phyloP scores from a whole-genome alignment of 2,329 filamentous ascomycete species.

The Venturiaceae sp. region DNA sequence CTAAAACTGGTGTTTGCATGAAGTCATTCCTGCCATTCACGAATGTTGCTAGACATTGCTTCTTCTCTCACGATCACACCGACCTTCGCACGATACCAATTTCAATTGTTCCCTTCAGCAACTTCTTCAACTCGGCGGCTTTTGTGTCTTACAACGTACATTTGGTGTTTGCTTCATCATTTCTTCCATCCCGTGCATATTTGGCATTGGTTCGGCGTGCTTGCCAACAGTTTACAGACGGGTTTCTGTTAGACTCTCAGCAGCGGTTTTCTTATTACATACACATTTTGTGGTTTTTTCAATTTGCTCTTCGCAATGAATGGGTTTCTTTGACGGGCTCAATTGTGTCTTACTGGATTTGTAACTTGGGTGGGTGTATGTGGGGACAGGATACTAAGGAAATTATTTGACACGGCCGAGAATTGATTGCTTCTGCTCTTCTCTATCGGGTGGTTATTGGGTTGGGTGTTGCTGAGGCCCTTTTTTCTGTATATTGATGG shows the following conservation, averaged over 20 bases:
- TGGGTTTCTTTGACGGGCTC: not conserved
- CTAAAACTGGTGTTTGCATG: not conserved
- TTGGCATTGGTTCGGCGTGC: not conserved
- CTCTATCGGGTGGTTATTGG: not conserved
- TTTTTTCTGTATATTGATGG: not conserved
- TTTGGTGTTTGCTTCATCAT: not conserved
- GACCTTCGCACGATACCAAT: not conserved
- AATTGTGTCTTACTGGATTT: not conserved
- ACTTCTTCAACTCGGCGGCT: not conserved
- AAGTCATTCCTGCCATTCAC: not conserved
- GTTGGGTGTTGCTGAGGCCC: not conserved
- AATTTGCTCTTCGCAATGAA: no score
- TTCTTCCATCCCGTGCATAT: not conserved
- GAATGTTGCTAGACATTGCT: not conserved
- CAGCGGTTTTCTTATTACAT: not conserved
- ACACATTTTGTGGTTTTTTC: not conserved
- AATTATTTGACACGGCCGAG: not conserved
- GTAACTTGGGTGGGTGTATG: not conserved
- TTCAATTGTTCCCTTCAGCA: not conserved
- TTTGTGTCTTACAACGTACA: not conserved
- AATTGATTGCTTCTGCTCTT: not conserved
- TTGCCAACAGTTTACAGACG: not conserved
- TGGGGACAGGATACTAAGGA: not conserved
- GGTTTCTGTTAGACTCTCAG: not conserved
- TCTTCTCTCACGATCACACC: not conserved